These are phyloP conservation scores for Diaporthe citrichinensis DNA, from an alignment of 2,329 filamentous ascomycete species.

Conservation along the genomic window DNA sequence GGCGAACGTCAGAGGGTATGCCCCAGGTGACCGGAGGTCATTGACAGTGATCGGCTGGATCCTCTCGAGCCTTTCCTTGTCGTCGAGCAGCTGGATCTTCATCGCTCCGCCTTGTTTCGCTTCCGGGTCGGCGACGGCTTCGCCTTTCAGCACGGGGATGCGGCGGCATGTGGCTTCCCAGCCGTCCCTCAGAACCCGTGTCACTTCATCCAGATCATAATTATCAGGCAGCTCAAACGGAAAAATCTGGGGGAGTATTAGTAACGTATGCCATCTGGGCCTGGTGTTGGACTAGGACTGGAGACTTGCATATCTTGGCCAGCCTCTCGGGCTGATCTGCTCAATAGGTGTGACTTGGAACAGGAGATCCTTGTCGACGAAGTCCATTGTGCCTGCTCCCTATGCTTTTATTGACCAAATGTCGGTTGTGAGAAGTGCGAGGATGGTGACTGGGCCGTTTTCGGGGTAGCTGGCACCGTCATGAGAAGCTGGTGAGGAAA, in stretches of 20 bases:
- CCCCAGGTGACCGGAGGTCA: constrained; percentile 45
- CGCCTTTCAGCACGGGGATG: constrained; percentile 50
- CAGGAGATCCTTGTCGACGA: neutral
- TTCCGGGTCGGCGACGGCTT: constrained; percentile 50
- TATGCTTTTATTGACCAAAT: neutral
- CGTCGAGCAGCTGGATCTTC: constrained; percentile 49
- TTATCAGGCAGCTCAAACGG: constrained; percentile 51
- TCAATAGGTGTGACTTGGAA: constrained; percentile 17
- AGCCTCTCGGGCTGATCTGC: constrained; percentile 17
- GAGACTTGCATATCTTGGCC: constrained; percentile 17
- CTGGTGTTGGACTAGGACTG: neutral
- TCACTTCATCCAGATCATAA: constrained; percentile 49
- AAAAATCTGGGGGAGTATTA: constrained; percentile 44
- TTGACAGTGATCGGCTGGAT: constrained; percentile 47
- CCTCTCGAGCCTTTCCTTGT: constrained; percentile 37
- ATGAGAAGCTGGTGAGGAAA: neutral
- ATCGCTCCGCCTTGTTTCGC: constrained; percentile 51
- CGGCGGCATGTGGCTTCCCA: constrained; percentile 49
- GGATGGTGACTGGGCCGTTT: neutral
- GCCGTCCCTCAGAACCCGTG: constrained; percentile 48
- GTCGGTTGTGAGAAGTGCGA: neutral
- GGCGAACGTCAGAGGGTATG: constrained; percentile 46
- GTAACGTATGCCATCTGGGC: neutral
- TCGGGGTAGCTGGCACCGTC: neutral
- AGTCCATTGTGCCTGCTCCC: neutral